Conservation (phyloP, 768 basidiomycete species). For the Podaxis sp. region DNA sequence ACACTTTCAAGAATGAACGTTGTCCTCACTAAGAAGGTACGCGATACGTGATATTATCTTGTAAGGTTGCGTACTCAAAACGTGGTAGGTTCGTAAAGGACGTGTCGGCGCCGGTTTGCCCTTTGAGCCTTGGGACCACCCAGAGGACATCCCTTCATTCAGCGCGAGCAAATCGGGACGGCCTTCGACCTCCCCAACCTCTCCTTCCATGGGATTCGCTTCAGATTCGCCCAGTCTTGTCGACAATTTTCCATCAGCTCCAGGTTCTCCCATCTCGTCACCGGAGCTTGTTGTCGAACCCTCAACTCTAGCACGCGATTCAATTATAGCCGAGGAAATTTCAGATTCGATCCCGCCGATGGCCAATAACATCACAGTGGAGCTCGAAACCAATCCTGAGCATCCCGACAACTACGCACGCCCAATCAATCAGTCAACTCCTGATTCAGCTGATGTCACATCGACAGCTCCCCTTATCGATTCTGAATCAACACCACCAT, state of each 20-base stretch:
- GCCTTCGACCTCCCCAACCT: slow-evolving; percentile 1
- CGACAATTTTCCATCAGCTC: not conserved
- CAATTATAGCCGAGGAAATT: not conserved
- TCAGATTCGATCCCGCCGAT: not conserved
- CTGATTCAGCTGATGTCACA: not conserved
- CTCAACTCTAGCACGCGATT: not conserved
- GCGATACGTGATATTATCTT: slow-evolving; percentile 16
- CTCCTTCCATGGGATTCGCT: not conserved
- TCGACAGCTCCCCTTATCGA: not conserved
- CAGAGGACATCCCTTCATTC: slow-evolving; percentile 15
- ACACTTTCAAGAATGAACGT: slow-evolving; percentile 50
- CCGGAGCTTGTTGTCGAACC: not conserved
- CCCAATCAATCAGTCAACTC: not conserved
- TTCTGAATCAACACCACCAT: not conserved
- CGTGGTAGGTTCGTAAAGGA: slow-evolving; percentile 46
- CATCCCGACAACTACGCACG: not conserved
- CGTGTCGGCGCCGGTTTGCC: slow-evolving; percentile 51
- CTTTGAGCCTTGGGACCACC: slow-evolving; percentile 52
- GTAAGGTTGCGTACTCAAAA: slow-evolving; percentile 4
- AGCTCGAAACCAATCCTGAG: not conserved
- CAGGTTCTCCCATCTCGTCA: not conserved
- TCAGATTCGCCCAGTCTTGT: not conserved
- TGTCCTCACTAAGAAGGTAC: slow-evolving; percentile 44
- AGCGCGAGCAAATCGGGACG: not conserved
- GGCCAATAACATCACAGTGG: not conserved